Evolutionary conservation across 2,329 filamentous ascomycete species (phyloP), one percentile per base, ranked within the genome.

Genomic region (Graphilbum fragrans): DNA sequence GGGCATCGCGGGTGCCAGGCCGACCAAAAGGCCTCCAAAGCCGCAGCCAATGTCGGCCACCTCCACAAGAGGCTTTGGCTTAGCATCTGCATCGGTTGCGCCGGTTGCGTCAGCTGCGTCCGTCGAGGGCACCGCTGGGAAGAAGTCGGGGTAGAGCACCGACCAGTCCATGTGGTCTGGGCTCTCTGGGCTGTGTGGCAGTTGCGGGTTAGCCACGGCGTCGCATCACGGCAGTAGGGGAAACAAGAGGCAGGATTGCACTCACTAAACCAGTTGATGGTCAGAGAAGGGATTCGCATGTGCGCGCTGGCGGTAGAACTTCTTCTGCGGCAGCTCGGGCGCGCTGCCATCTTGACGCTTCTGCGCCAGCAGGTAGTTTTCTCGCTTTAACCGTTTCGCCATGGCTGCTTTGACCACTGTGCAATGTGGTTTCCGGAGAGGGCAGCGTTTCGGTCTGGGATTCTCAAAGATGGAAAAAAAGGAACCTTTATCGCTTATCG

Each of bases 281-380:
- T 98, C 92, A 3, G 90, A 95, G 64, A 98, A 98, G 7, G 90
- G 88, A 65, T 98, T 98, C 48, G 92, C 92, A 65, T 98, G 92
- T 31, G 92, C 92, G 60, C 92, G 77, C 63, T 98, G 92, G 42
- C 92, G 78, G 61, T 94, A 98, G 65, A 92, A 94, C 66, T 84
- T 90, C 70, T 98, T 98, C 63, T 86, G 82, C 10, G 92, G 92
- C 53, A 95, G 64, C 53, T 77, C 72, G 8, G 76, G 63, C 32
- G 64, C 62, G 19, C 62, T 67, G 55, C 72, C 67, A 47, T 72
- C 64, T 31, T 63, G 62, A 39, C 69, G 68, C 41, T 67, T 62
- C 42, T 69, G 69, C 51, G 74, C 41, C 23, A 43, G 46, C 42
- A 49, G 77, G 55, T 82, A 84, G 45, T 72, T 71, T 44, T 77